phyloP scores from a whole-genome alignment of 2,329 filamentous ascomycete species.

The Fusarium cicatricum region DNA sequence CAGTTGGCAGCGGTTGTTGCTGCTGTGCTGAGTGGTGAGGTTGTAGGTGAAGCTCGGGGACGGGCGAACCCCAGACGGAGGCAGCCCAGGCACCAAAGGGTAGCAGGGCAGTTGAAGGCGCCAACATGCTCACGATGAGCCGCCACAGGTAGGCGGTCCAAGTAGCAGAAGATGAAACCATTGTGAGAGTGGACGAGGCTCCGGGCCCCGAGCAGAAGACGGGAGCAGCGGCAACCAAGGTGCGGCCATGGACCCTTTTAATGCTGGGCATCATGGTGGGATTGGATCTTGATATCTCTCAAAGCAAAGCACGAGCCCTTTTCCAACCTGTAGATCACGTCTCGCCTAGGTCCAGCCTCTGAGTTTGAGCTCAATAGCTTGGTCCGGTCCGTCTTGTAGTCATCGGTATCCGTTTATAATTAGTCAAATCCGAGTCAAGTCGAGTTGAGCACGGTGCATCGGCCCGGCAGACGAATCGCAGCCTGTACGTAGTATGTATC shows the following conservation, averaged over 20 bases:
- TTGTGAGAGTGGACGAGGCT: slow-evolving; percentile 30
- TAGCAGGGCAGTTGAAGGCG: slow-evolving; percentile 35
- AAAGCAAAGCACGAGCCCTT: slow-evolving; percentile 6
- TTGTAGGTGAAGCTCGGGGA: slow-evolving; percentile 33
- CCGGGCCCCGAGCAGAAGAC: slow-evolving; percentile 23
- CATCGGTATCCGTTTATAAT: slow-evolving; percentile 36
- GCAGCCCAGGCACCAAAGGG: slow-evolving; percentile 38
- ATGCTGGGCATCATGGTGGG: slow-evolving; percentile 37
- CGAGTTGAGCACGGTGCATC: slow-evolving; percentile 41
- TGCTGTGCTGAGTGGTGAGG: slow-evolving; percentile 29
- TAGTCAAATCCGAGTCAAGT: slow-evolving; percentile 33
- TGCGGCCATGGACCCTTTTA: slow-evolving; percentile 34
- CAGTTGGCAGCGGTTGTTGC: slow-evolving; percentile 29
- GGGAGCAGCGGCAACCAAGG: slow-evolving; percentile 18
- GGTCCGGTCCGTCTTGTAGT: slow-evolving; percentile 16
- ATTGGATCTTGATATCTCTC: slow-evolving; percentile 12
- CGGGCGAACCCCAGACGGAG: slow-evolving; percentile 39
- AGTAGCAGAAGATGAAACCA: slow-evolving; percentile 30
- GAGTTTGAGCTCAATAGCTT: neutral
- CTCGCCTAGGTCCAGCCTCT: slow-evolving; percentile 33
- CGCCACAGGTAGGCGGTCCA: slow-evolving; percentile 37
- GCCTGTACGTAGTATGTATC: slow-evolving; percentile 9
- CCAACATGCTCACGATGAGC: slow-evolving; percentile 34
- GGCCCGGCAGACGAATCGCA: slow-evolving; percentile 39
- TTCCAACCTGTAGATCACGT: slow-evolving; percentile 10